Evolutionary conservation across 345 rosid genomes (phyloP).

Genomic region (Syzygium oleosum): DNA sequence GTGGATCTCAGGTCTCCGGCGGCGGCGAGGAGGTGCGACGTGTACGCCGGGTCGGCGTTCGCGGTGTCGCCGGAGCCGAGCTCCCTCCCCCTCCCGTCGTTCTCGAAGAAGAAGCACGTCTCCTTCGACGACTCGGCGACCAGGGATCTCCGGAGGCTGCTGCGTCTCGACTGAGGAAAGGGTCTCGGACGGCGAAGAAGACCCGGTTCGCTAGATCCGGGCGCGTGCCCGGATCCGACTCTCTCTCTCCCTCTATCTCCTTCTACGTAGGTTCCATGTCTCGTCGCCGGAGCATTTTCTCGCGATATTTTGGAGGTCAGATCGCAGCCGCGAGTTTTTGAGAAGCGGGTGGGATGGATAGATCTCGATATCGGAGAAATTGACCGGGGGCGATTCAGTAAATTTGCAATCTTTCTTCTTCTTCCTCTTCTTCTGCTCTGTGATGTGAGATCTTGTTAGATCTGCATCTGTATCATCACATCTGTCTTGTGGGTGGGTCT

Average conservation of each 20-base stretch:
- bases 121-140: constrained; percentile 43
- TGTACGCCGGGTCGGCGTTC: constrained; percentile 55
- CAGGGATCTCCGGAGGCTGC: constrained; percentile 48
- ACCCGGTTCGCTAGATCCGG: background rate
- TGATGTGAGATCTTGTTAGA: background rate
- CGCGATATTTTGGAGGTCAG: background rate
- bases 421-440: background rate
- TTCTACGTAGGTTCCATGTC: background rate
- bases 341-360: constrained; percentile 9
- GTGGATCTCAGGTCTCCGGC: constrained; percentile 17
- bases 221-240: background rate
- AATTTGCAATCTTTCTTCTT: background rate
- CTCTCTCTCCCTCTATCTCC: background rate
- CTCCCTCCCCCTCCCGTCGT: constrained; percentile 44
- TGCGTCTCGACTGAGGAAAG: constrained; percentile 24
- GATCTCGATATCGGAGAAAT: constrained; percentile 3
- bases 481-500: background rate
- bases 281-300: background rate
- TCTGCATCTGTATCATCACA: background rate
- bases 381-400: constrained; percentile 5
- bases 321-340: constrained; percentile 6
- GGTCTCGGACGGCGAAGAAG: background rate
- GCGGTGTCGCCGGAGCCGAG: constrained; percentile 53
- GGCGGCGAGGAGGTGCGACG: constrained; percentile 10
- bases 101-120: constrained; percentile 30